Percentiles rank a stretch among this genome's conserved stretches.
Conservation (phyloP, 2,329 filamentous ascomycete species). For the Colletotrichum ledebouriae region DNA sequence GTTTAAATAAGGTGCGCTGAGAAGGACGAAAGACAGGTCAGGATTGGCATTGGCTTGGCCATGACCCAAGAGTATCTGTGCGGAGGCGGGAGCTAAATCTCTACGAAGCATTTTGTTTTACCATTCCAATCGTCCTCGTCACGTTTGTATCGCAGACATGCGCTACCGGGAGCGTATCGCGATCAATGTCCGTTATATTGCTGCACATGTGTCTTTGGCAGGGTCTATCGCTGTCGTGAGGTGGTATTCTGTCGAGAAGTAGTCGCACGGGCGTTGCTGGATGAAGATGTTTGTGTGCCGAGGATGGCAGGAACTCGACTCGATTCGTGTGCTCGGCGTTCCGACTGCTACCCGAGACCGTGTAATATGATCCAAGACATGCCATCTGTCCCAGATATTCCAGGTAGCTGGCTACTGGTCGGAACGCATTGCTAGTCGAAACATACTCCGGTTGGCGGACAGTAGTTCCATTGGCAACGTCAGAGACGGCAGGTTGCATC, state of each 20-base stretch:
- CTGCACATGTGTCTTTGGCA: background rate
- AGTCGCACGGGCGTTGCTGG: conserved; percentile 19
- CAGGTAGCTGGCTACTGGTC: conserved; percentile 13
- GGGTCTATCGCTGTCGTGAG: conserved; percentile 28
- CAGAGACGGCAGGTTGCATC: background rate
- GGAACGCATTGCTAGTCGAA: background rate
- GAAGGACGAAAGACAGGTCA: background rate
- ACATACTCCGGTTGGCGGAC: background rate
- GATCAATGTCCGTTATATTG: conserved; percentile 1
- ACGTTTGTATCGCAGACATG: background rate
- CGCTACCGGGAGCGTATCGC: background rate
- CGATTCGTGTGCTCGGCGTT: background rate
- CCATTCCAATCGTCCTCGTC: background rate
- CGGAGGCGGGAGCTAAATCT: conserved; percentile 37
- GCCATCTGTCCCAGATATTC: background rate
- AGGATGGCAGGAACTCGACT: conserved; percentile 1
- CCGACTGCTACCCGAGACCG: conserved; percentile 1
- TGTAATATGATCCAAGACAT: background rate
- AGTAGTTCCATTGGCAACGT: conserved; percentile 4
- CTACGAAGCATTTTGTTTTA: conserved; percentile 23
- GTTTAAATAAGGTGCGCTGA: conserved; percentile 35
- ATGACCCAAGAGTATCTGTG: conserved; percentile 26
- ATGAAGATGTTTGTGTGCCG: conserved; percentile 14
- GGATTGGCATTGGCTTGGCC: conserved; percentile 17
- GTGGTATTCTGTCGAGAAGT: conserved; percentile 19